phyloP scores from a whole-genome alignment of 805 yeast genomes.

The Zygoascus biomembranicola region DNA sequence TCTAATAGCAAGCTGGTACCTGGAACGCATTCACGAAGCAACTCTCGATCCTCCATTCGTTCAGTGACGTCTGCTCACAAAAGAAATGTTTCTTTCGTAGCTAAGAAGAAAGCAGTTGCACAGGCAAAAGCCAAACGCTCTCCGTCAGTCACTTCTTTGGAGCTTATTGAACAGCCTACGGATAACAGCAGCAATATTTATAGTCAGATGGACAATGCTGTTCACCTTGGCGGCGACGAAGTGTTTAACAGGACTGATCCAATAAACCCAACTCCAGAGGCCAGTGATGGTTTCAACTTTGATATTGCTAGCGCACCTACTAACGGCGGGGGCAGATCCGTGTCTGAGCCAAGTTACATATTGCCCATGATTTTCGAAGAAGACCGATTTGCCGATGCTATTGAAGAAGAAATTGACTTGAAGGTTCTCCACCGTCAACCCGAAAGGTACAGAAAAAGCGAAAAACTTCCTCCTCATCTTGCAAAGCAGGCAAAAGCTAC shows the following conservation, averaged over 20 bases:
- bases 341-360: conserved; percentile 12
- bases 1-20: neutral
- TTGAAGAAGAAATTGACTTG: conserved; percentile 29
- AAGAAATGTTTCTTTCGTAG: conserved; percentile 19
- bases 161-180: neutral
- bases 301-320: neutral
- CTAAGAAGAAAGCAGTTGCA: conserved; percentile 4
- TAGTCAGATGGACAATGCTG: neutral
- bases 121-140: conserved; percentile 2
- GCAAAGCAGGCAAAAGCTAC: conserved; percentile 1
- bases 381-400: conserved; percentile 31
- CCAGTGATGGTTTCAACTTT: neutral
- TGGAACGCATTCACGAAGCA: conserved; percentile 13
- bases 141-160: conserved; percentile 2
- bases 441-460: neutral
- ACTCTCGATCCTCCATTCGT: conserved; percentile 17
- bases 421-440: conserved; percentile 16
- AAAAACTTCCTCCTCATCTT: neutral
- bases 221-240: neutral
- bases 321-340: neutral
- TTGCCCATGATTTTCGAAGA: conserved; percentile 35
- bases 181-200: neutral
- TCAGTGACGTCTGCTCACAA: conserved; percentile 21
- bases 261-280: neutral
- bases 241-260: neutral